Evolutionary conservation across 352 stramenopile species (phyloP).

Genomic region (Plasmopara halstedii): DNA sequence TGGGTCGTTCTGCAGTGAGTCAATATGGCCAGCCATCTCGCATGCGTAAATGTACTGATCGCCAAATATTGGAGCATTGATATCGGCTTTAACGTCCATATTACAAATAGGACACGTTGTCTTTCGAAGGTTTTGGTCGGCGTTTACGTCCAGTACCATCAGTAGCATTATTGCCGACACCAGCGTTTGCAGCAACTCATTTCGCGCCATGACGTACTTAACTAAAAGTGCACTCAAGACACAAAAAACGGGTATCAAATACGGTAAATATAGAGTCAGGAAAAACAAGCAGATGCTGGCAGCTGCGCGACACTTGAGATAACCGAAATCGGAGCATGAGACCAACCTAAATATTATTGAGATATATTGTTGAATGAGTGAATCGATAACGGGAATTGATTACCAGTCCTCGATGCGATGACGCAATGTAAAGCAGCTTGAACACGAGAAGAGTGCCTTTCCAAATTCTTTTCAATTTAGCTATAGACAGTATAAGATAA

Average conservation of each 20-base stretch:
- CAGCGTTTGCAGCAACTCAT: constrained; percentile 13
- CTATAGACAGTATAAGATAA: neutral
- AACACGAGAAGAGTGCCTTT: neutral
- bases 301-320: too few species aligned
- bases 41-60: constrained; percentile 75
- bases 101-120: constrained; percentile 47
- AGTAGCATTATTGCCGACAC: constrained; percentile 21
- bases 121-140: constrained; percentile 48
- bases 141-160: constrained; percentile 11
- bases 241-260: neutral
- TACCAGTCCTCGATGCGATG: neutral
- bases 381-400: neutral
- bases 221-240: too few species aligned
- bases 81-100: constrained; percentile 44
- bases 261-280: neutral
- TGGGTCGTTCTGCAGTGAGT: constrained; percentile 69
- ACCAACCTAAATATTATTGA: constrained; percentile 7
- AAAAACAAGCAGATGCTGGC: too few species aligned
- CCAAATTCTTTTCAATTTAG: neutral
- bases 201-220: constrained; percentile 14
- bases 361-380: constrained; percentile 7
- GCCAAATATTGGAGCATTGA: constrained; percentile 61
- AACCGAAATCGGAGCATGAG: too few species aligned
- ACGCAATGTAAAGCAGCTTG: neutral
- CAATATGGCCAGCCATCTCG: constrained; percentile 77